These are phyloP conservation scores for Grammothele lineata DNA, from an alignment of 768 basidiomycete genomes.

Conservation along the genomic window DNA sequence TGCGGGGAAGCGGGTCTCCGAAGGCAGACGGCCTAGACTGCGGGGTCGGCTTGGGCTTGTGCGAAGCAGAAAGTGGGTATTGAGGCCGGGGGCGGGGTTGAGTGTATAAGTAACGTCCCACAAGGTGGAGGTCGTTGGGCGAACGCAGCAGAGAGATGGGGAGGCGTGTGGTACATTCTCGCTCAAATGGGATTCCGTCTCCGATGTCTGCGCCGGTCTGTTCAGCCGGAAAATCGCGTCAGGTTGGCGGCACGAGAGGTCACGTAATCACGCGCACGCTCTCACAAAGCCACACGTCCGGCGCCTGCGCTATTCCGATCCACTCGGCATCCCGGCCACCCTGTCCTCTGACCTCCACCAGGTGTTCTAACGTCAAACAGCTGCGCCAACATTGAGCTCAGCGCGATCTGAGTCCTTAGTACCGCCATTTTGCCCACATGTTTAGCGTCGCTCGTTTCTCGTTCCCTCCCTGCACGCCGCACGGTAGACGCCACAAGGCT, in stretches of 20 bases:
- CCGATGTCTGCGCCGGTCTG: not conserved
- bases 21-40: not conserved
- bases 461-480: too few species aligned
- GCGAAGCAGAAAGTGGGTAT: not conserved
- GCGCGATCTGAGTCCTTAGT: too few species aligned
- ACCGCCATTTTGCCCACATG: too few species aligned
- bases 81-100: conserved; percentile 1
- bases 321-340: too few species aligned
- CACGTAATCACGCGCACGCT: conserved; percentile 15
- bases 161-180: not conserved
- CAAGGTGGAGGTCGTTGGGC: not conserved
- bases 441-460: too few species aligned
- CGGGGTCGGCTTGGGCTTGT: not conserved
- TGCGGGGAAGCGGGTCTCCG: not conserved
- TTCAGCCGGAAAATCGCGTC: not conserved
- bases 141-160: not conserved
- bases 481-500: too few species aligned
- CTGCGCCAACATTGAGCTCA: too few species aligned
- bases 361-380: too few species aligned
- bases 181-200: not conserved
- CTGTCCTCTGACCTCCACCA: too few species aligned
- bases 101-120: too few species aligned
- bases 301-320: not conserved
- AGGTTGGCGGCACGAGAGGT: conserved; percentile 1
- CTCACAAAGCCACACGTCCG: not conserved